Conservation (phyloP, 2,329 filamentous ascomycete species). For the Ramichloridium luteum region DNA sequence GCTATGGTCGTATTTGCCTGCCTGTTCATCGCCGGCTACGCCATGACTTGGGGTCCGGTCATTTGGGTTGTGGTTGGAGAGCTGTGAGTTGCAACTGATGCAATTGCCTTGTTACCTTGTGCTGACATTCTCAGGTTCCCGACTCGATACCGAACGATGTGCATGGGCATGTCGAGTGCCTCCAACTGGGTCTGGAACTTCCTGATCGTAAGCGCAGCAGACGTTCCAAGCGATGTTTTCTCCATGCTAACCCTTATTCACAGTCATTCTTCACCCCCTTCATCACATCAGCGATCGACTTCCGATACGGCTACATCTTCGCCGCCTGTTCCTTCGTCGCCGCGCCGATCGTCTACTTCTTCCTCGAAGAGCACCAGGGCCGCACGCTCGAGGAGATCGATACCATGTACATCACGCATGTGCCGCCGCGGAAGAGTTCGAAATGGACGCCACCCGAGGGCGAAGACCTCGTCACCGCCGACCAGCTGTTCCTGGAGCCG, state of each 20-base stretch:
- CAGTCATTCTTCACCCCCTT: constrained; percentile 65
- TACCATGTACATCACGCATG: constrained; percentile 52
- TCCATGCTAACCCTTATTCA: no score
- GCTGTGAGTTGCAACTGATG: no score
- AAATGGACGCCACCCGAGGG: constrained; percentile 23
- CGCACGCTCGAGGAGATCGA: constrained; percentile 69
- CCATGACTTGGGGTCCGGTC: constrained; percentile 58
- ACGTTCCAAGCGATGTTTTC: no score
- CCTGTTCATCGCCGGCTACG: constrained; percentile 54
- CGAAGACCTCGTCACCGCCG: constrained; percentile 22
- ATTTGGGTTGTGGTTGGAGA: constrained; percentile 42
- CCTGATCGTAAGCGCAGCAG: constrained; percentile 19
- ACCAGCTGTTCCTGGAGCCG: constrained; percentile 18
- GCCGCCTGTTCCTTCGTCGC: constrained; percentile 57
- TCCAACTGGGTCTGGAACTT: constrained; percentile 46
- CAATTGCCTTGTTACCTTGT: no score
- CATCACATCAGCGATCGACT: constrained; percentile 59
- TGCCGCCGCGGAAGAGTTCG: constrained; percentile 21
- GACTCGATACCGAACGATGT: constrained; percentile 37
- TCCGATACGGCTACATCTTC: constrained; percentile 64
- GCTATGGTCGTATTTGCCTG: constrained; percentile 58
- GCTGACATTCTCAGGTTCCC: no score
- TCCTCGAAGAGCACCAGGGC: constrained; percentile 62
- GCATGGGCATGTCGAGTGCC: constrained; percentile 45
- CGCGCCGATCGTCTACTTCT: constrained; percentile 59